Base-by-base conservation (phyloP, 495 filamentous ascomycete genomes). In the Mycothermus thermophilus region DNA sequence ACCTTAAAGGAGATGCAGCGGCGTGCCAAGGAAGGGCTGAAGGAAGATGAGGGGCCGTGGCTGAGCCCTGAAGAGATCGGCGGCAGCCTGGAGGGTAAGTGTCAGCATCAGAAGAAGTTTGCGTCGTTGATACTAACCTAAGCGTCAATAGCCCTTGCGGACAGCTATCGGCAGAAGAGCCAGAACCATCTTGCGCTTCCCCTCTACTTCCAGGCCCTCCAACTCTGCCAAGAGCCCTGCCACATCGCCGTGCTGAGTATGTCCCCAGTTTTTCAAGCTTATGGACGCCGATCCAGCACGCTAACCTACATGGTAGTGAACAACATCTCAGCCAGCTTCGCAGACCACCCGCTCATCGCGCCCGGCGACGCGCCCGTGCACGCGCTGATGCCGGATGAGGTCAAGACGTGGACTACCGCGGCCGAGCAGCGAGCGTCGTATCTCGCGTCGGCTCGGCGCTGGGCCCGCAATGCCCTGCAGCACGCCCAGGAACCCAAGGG, bases 161-260 rank as follows among this genome's bases (percentile, higher is more conserved):
- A 71, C 18, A 72, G 72, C 42, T 95, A 93, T 57, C 70, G 74
- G 39, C 59, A 60, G 28, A 74, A 73, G 45, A 63, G 76, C 32
- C 69, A 77, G 39, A 70, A 79, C 42, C 80, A 83, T 38, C 74
- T 94, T 6, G 80, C 90, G 11, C 68, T 83, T 18, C 87, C 88
- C n/a, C 63, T 96, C 23, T 93, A 82, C 52, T 67, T 96, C 42
- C 86, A 87, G 42, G 80, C 86, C 2, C 60, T 94, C 26, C 60
- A 74, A 19, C 50, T 88, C 16, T 92, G 83, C 48, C 74, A 80
- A 3, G 50, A 60, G n/a, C 66, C 56, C 24, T 73, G 69, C 32
- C 69, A 73, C 42, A 72, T 79, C 19, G 81, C 83, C 28, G 66
- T 80, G 12, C 58, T 95, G 34, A 86, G 73, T 75, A 52, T 49